Evolutionary conservation across 441 rosid genomes (phyloP).

Genomic region (Rhodomyrtus psidioides): DNA sequence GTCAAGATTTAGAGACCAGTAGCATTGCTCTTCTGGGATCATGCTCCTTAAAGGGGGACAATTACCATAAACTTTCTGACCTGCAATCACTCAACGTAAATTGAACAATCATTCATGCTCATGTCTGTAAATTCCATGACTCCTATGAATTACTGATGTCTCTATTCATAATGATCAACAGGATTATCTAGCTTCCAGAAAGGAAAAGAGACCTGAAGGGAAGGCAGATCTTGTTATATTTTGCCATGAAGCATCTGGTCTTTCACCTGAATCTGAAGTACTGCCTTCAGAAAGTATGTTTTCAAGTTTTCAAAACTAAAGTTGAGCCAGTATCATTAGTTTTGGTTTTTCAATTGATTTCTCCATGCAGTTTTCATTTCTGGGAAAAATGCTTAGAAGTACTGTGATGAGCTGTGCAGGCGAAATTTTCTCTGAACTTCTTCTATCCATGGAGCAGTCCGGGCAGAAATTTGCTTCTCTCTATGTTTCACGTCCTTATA

Average conservation of each 20-base stretch:
- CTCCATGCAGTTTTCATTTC: not conserved
- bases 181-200: slow-evolving; percentile 61
- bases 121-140: not conserved
- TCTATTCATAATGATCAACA: slow-evolving; percentile 17
- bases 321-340: too few species aligned
- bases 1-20: slow-evolving; percentile 26
- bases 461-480: slow-evolving; percentile 68
- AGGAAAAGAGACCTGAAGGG: slow-evolving; percentile 49
- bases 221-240: slow-evolving; percentile 61
- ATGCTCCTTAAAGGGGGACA: slow-evolving; percentile 53
- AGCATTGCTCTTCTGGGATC: slow-evolving; percentile 68
- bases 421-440: slow-evolving; percentile 55
- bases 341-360: not conserved
- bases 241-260: slow-evolving; percentile 47
- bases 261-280: slow-evolving; percentile 26
- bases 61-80: slow-evolving; percentile 50
- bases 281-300: slow-evolving; percentile 52
- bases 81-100: slow-evolving; percentile 58
- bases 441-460: slow-evolving; percentile 49
- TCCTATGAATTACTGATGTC: not conserved
- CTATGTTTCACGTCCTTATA: slow-evolving; percentile 68
- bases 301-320: slow-evolving; percentile 3
- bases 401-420: slow-evolving; percentile 32
- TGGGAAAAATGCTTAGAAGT: not conserved
- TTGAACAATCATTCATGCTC: not conserved